Evolutionary conservation across 805 yeast species (phyloP), one percentile per base, ranked within the genome.

Genomic region (Dipodascopsis tothii): DNA sequence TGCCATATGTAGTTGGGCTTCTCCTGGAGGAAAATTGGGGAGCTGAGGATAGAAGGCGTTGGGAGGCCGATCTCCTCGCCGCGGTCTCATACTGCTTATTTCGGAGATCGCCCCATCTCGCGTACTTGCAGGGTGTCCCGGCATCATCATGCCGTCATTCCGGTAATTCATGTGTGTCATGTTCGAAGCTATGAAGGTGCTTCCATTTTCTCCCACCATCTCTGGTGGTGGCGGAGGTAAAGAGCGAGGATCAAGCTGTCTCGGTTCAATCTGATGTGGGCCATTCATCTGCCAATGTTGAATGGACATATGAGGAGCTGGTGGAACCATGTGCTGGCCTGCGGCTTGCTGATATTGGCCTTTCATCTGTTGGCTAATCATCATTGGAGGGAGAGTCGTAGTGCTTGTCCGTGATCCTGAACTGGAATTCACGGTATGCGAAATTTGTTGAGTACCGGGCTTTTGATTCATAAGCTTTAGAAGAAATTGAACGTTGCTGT

Each of bases 1-100:
- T 4, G 45, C 42, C 30, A 37, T 16, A 18, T 22, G 23, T 4
- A n/a, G n/a, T n/a, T n/a, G n/a, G n/a, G n/a, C n/a, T n/a, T n/a
- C 41, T 4, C 40, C 41, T 11, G 35, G 38, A 4, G 41, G 41
- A 19, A 39, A 14, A 22, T 33, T 30, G 4, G 27, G 37, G 21
- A 39, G 22, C 2, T 21, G 35, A 17, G 41, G 38, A 18, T 5
- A 6, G n/a, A 34, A 32, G 9, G 16, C 35, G 19, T 18, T 19
- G 7, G 19, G 41, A 9, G 23, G 41, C 6, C 11, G 19, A n/a
- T 25, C 41, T 11, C 14, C 25, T 34, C 21, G 41, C 21, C 27
- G 41, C 19, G 41, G 17, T 33, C 21, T 17, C 3, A 32, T 9
- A 17, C 21, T 20, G 17, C 20, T n/a, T 3, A 11, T n/a, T 11